Base-by-base conservation (phyloP, 495 filamentous ascomycete genomes). In the Annulohypoxylon maeteangense region DNA sequence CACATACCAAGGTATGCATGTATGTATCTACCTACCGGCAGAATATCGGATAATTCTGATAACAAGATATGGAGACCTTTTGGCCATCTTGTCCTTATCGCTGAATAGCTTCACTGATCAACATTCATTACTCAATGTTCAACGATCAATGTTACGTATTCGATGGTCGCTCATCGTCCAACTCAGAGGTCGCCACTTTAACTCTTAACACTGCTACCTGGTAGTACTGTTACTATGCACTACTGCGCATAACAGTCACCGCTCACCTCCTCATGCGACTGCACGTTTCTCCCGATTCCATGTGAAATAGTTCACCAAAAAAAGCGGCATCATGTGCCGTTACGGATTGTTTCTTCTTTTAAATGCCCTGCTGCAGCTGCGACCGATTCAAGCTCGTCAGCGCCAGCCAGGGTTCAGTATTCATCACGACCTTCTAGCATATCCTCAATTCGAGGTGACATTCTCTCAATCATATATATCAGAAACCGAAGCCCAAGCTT, bases 341-440 rank as follows among this genome's bases (percentile, higher is more conserved):
- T 72, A 79, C 74, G 69, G 76, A 71, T 65, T 82, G 48, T 67
- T 84, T 55, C 75, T 83, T 65, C 66, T 84, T 40, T 59, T 71
- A 53, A 69, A 76, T 79, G 18, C 77, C 75, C 59, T 75, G 67
- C 73, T 81, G 68, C 78, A 73, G 77, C 77, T 83, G 68, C 78
- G 72, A 76, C 77, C 83, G 27, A 78, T 75, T 62, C 62, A 55
- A 54, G 83, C 82, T 64, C 81, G 81, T n/a, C 82, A 84, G 59
- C 81, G 81, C 18, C 82, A 84, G 59, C 81, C 77, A 7, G 74
- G 81, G 42, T 86, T 86, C 67, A 86, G 82, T 71, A 90, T 97
- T 32, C 89, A 96, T 74, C 94, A 98, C 76, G 95, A 99, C 78
- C 78, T 99, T 8, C 84, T 97, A 36, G 95, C 95, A 20, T 93